phyloP scores from a whole-genome alignment of 2,329 filamentous ascomycete species.

The Pseudogymnoascus sp. region DNA sequence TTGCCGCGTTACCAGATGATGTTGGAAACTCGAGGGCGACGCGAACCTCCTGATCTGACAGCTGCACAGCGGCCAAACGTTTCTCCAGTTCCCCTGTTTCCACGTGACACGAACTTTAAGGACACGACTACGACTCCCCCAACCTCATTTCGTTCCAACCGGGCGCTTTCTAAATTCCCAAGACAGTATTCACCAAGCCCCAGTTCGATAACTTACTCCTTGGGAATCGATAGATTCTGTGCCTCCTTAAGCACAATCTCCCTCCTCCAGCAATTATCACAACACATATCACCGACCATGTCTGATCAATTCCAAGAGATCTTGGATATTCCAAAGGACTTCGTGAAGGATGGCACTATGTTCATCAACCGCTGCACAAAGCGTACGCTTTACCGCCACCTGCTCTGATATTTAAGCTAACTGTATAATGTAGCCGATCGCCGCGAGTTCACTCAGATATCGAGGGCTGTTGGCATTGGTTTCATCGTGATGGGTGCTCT shows the following conservation, averaged over 20 bases:
- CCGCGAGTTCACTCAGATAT: conserved; percentile 37
- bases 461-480: conserved; percentile 42
- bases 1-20: not conserved
- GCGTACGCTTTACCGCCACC: conserved; percentile 26
- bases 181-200: not conserved
- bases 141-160: conserved; percentile 7
- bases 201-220: conserved; percentile 3
- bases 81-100: not conserved
- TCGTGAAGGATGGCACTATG: conserved; percentile 35
- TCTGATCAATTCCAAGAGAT: conserved; percentile 50
- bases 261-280: not conserved
- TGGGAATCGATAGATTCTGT: conserved; percentile 2
- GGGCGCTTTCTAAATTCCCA: conserved; percentile 4
- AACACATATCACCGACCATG: conserved; percentile 26
- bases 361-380: conserved; percentile 38
- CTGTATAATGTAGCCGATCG: conserved; percentile 27
- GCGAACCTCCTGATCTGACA: conserved; percentile 6
- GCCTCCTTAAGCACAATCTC: not conserved
- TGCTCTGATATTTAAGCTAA: not conserved
- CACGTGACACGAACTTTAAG: not conserved
- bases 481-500: conserved; percentile 46
- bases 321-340: conserved; percentile 44
- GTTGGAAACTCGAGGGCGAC: not conserved
- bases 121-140: not conserved
- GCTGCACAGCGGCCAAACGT: not conserved